Percentiles rank a stretch among this genome's conserved stretches.
These are phyloP conservation scores for Sugiyamaella neomexicana DNA, from an alignment of 1,139 yeast species.

Conservation along the genomic window DNA sequence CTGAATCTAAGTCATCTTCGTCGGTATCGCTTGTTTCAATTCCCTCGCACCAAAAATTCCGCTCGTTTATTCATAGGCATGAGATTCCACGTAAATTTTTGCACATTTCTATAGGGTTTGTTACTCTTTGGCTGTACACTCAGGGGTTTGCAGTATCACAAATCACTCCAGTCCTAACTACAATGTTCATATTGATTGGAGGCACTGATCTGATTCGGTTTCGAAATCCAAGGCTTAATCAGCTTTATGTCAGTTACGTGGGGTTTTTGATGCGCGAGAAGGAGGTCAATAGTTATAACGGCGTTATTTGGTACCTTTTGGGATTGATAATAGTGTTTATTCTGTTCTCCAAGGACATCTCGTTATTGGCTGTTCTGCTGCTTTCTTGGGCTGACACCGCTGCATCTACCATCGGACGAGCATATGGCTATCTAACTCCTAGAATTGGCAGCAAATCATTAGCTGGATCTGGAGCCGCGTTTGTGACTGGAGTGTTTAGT, in stretches of 20 bases:
- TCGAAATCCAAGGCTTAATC: constrained; percentile 59
- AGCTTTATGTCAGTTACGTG: constrained; percentile 58
- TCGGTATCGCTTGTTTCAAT: constrained; percentile 21
- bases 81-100: constrained; percentile 85
- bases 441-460: constrained; percentile 74
- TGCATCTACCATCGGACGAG: constrained; percentile 89
- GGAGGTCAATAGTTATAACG: constrained; percentile 70
- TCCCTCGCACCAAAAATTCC: constrained; percentile 45
- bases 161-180: constrained; percentile 54
- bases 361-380: constrained; percentile 70
- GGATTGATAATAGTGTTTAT: constrained; percentile 74
- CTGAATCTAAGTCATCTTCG: constrained; percentile 33
- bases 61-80: constrained; percentile 64
- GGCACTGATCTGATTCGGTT: constrained; percentile 71
- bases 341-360: constrained; percentile 75
- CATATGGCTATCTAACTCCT: constrained; percentile 81
- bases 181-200: constrained; percentile 56
- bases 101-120: constrained; percentile 83
- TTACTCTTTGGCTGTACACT: constrained; percentile 72
- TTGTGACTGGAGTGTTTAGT: constrained; percentile 64
- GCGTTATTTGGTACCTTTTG: constrained; percentile 79
- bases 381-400: constrained; percentile 98
- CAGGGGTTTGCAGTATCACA: constrained; percentile 56
- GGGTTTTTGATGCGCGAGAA: constrained; percentile 83
- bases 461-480: constrained; percentile 89